phyloP scores from a whole-genome alignment of 2,329 filamentous ascomycete genomes.

The Capronia americana region DNA sequence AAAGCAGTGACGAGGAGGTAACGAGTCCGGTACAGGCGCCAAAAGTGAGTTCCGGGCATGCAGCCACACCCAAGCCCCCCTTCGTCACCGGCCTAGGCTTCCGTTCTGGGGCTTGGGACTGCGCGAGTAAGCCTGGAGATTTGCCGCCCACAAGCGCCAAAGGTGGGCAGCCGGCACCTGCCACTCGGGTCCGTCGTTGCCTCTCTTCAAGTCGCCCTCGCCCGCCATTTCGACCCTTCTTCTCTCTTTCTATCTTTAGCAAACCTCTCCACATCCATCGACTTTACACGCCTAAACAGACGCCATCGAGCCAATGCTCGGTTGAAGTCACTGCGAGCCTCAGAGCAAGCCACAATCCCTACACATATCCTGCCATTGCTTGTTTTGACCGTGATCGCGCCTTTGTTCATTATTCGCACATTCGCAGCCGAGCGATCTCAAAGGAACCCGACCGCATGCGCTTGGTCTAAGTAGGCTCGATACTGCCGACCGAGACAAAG shows the following conservation, averaged over 20 bases:
- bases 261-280: conserved; percentile 33
- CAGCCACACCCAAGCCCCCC: not conserved
- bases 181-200: not conserved
- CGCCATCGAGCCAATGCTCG: conserved; percentile 24
- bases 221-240: conserved; percentile 23
- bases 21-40: not conserved
- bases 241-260: conserved; percentile 41
- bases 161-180: conserved; percentile 5
- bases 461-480: not conserved
- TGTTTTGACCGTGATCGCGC: conserved; percentile 8
- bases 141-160: conserved; percentile 16
- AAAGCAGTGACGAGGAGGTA: not conserved
- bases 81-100: not conserved
- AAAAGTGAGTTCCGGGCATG: not conserved
- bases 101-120: not conserved
- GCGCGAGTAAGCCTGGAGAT: conserved; percentile 7
- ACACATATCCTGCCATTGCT: conserved; percentile 14
- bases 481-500: not conserved
- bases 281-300: conserved; percentile 25
- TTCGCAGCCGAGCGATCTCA: conserved; percentile 13
- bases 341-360: conserved; percentile 26
- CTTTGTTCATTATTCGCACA: conserved; percentile 12
- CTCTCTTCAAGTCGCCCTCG: conserved; percentile 25
- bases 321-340: conserved; percentile 18
- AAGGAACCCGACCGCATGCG: conserved; percentile 17